Conservation (phyloP, 164 flowering plant genomes). For the Akebia trifoliata region DNA sequence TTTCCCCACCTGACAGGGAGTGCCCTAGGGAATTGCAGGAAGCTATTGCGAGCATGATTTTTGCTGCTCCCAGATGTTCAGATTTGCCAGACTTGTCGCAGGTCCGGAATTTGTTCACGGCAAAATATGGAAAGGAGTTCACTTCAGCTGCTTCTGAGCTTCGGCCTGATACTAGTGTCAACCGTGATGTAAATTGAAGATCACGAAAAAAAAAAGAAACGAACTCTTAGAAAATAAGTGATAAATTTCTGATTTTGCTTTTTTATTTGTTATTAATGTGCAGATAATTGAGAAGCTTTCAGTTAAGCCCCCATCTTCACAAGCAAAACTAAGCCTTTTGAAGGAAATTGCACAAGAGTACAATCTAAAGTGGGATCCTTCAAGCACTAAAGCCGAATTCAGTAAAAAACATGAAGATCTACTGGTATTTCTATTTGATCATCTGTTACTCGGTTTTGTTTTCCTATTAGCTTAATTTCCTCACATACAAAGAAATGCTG, state of each 20-base stretch:
- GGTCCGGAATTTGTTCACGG: conserved; percentile 56
- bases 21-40: conserved; percentile 85
- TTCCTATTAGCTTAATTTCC: not conserved
- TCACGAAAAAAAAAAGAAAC: too few species aligned
- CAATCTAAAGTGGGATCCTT: conserved; percentile 76
- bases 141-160: conserved; percentile 76
- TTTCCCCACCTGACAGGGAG: conserved; percentile 45
- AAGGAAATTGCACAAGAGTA: conserved; percentile 71
- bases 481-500: not conserved
- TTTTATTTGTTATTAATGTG: conserved; percentile 6
- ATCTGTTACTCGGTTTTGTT: not conserved
- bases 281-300: conserved; percentile 95
- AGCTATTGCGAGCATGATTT: conserved; percentile 90
- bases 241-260: not conserved
- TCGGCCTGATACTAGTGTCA: conserved; percentile 88
- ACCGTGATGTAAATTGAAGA: conserved; percentile 65
- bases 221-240: too few species aligned
- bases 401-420: conserved; percentile 81
- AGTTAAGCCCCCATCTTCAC: conserved; percentile 63
- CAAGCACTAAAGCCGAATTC: conserved; percentile 69
- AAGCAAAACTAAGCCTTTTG: conserved; percentile 56
- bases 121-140: conserved; percentile 95
- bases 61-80: conserved; percentile 96
- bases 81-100: conserved; percentile 88
- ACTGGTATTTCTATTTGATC: conserved; percentile 40